Base-by-base conservation (phyloP, 768 basidiomycete genomes). In the Amanita brunnescens region DNA sequence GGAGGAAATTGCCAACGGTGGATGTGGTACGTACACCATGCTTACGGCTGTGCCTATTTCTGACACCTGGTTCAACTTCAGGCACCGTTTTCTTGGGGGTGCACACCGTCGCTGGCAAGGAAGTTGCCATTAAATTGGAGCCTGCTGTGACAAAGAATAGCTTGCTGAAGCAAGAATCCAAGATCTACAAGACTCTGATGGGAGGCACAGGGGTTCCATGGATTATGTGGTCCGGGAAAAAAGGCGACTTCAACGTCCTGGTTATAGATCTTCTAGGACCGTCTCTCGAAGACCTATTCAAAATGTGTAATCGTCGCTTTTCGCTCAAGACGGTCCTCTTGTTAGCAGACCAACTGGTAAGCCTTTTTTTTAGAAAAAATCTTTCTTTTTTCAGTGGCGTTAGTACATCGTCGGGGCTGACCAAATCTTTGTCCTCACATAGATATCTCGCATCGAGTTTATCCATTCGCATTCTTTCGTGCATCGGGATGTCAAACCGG, bases 401-500 rank as follows among this genome's bases (percentile, higher is more conserved):
- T 29, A 7, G 7, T 13, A 26, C 14, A 5, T 12, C 14, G 24
- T 45, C 26, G 26, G 10, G 13, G 29, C n/a, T 29, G 26, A 24
- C 16, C 23, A 13, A n/a, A 14, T 16, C 10, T 16, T 26, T 26
- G 29, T 12, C 68, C 70, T 70, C 48, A 26, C 60, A n/a, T n/a
- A 94, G 92, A 84, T 96, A 66, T 91, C 91, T 6, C 91, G 95
- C 43, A 85, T 97, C 61, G 91, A 96, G 67, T 98, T 92, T 67
- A 92, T 97, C 58, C 95, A 99, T 69, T 90, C 88, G 1, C 86
- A 91, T 62, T 89, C 91, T 61, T 87, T 95, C 58, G 83, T 96
- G 37, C 95, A 98, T 66, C 88, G 95, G 57, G 95, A 98, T 64
- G 87, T 99, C 68, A 99, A 98, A 67, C 95, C 95, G 33, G 95